Conservation (phyloP, 495 filamentous ascomycete genomes). For the Acidomyces sp. region DNA sequence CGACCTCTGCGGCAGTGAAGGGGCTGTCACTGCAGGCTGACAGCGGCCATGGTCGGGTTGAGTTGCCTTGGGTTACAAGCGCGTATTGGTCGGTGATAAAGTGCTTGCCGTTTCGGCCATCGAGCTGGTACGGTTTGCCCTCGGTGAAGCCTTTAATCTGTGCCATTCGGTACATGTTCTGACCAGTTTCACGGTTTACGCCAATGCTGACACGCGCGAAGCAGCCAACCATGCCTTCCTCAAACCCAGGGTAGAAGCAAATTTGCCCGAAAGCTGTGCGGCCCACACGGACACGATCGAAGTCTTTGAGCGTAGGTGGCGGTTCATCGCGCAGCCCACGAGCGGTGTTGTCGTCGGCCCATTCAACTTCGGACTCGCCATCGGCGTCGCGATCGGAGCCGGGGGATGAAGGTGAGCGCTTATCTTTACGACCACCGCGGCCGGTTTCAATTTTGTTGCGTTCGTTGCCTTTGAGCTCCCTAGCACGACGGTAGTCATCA, state of each 20-base stretch:
- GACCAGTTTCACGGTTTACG: conserved; percentile 49
- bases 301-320: conserved; percentile 60
- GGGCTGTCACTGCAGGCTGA: conserved; percentile 63
- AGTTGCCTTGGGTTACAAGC: conserved; percentile 58
- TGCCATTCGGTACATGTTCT: conserved; percentile 70
- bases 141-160: conserved; percentile 69
- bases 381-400: conserved; percentile 53
- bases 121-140: conserved; percentile 69
- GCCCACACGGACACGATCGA: conserved; percentile 70
- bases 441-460: conserved; percentile 28
- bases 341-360: conserved; percentile 43
- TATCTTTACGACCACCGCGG: conserved; percentile 29
- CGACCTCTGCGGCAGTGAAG: conserved; percentile 66
- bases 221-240: conserved; percentile 62
- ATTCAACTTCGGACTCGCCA: conserved; percentile 68
- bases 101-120: conserved; percentile 51
- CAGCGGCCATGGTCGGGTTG: conserved; percentile 67
- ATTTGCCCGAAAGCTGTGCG: conserved; percentile 69
- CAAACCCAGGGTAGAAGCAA: conserved; percentile 83
- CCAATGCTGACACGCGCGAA: conserved; percentile 73
- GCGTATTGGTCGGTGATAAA: conserved; percentile 69
- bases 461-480: conserved; percentile 70
- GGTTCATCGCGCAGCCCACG: conserved; percentile 39
- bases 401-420: conserved; percentile 21
- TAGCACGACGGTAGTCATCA: conserved; percentile 69